Evolutionary conservation across 352 stramenopile species (phyloP).

Genomic region (Pythium aristosporum): DNA sequence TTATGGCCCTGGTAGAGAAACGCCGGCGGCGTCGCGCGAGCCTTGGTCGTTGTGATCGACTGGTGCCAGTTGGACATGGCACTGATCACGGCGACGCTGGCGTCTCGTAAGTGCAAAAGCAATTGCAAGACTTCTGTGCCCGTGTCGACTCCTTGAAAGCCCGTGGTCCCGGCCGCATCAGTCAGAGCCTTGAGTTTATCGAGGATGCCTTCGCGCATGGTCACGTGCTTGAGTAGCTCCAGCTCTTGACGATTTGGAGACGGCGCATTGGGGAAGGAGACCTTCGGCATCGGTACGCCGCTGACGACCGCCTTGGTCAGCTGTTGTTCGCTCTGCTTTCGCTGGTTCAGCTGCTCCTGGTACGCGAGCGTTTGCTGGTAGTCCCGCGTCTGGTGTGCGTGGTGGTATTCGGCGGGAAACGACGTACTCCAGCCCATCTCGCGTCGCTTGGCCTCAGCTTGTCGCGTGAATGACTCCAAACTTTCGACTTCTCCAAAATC

Average conservation of each 20-base stretch:
- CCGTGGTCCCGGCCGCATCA: conserved; percentile 22
- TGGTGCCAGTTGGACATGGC: conserved; percentile 60
- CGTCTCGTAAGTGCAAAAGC: conserved; percentile 62
- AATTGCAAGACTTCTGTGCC: conserved; percentile 61
- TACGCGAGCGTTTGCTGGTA: conserved; percentile 64
- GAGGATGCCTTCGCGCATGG: conserved; percentile 62
- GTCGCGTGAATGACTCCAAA: neutral
- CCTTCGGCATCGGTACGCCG: neutral
- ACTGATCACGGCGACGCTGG: conserved; percentile 51
- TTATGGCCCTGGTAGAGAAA: conserved; percentile 60
- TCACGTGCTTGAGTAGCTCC: conserved; percentile 52
- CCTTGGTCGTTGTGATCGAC: conserved; percentile 1
- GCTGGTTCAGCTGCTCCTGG: conserved; percentile 42
- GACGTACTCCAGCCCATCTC: conserved; percentile 75
- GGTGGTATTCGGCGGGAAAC: conserved; percentile 63
- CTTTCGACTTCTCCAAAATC: neutral
- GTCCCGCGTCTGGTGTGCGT: conserved; percentile 31
- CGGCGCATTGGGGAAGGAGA: conserved; percentile 10
- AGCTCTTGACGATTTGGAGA: conserved; percentile 35
- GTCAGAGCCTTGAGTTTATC: conserved; percentile 45
- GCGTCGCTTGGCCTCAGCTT: conserved; percentile 40
- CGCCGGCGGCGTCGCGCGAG: conserved; percentile 24
- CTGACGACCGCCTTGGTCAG: conserved; percentile 24
- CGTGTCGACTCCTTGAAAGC: conserved; percentile 37
- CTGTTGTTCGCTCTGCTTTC: conserved; percentile 24